phyloP scores from a whole-genome alignment of 1,284 basidiomycete genomes.

The Trichosporon sp. region DNA sequence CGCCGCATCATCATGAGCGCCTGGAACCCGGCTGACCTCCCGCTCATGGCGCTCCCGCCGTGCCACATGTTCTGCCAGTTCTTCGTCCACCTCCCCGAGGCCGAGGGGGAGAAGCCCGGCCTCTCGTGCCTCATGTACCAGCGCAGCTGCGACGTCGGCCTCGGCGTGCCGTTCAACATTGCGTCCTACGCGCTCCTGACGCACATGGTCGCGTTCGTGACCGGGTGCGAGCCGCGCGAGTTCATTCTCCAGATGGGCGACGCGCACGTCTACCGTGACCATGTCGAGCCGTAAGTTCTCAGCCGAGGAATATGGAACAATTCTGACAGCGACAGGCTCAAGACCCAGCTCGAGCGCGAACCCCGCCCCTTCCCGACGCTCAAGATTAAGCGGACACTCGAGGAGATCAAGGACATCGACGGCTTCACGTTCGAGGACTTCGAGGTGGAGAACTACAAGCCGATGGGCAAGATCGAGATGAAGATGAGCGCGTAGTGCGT shows the following conservation, averaged over 20 bases:
- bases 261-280: slow-evolving; percentile 92
- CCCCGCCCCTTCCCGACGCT: slow-evolving; percentile 82
- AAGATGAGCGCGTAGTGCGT: slow-evolving; percentile 80
- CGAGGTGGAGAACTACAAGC: slow-evolving; percentile 78
- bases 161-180: slow-evolving; percentile 98
- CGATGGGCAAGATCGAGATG: slow-evolving; percentile 84
- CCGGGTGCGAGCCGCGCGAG: slow-evolving; percentile 77
- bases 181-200: slow-evolving; percentile 94
- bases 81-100: slow-evolving; percentile 77
- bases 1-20: slow-evolving; percentile 92
- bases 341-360: slow-evolving; percentile 71
- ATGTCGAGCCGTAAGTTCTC: slow-evolving; percentile 64
- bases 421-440: slow-evolving; percentile 78
- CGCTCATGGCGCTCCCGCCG: slow-evolving; percentile 91
- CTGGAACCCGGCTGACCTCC: slow-evolving; percentile 94
- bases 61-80: slow-evolving; percentile 99
- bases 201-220: slow-evolving; percentile 92
- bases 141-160: slow-evolving; percentile 91
- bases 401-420: slow-evolving; percentile 63
- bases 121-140: slow-evolving; percentile 97
- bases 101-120: slow-evolving; percentile 55
- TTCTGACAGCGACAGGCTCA: slow-evolving; percentile 51
- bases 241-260: slow-evolving; percentile 92
- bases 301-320: not conserved
- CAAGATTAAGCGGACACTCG: slow-evolving; percentile 60